A percentile compares a stretch with the other conserved stretches of the same genome.
Conservation (phyloP, 2,329 filamentous ascomycete genomes). For the Xylariaceae sp. region DNA sequence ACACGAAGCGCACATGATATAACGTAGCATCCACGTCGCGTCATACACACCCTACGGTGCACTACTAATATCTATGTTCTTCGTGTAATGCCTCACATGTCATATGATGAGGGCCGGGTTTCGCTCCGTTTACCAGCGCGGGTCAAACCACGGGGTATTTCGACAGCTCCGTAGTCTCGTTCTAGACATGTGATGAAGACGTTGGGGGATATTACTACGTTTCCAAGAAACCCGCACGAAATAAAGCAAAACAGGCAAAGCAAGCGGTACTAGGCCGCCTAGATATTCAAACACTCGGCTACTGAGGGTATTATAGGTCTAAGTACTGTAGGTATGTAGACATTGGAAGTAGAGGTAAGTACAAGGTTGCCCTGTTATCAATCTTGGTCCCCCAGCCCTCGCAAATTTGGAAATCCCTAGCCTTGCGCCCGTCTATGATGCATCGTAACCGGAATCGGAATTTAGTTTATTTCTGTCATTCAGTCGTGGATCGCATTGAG, state of each 20-base stretch:
- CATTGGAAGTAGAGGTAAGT: constrained; percentile 9
- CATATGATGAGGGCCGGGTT: too few species aligned
- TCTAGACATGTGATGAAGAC: too few species aligned
- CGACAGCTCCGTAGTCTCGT: too few species aligned
- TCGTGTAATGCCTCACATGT: too few species aligned
- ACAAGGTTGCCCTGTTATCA: constrained; percentile 20
- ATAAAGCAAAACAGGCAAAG: neutral
- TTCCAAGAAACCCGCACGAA: neutral
- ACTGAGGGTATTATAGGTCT: neutral
- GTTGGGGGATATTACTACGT: too few species aligned
- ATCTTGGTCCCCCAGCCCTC: constrained; percentile 11
- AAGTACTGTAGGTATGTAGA: neutral
- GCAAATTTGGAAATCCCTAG: neutral
- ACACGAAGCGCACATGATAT: too few species aligned
- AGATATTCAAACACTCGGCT: neutral
- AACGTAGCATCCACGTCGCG: too few species aligned
- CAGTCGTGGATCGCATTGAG: constrained; percentile 15
- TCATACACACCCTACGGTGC: too few species aligned
- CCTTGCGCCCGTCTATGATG: constrained; percentile 20
- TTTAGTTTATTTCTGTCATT: constrained; percentile 12
- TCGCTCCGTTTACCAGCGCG: too few species aligned
- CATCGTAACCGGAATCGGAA: constrained; percentile 12
- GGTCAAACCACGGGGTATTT: neutral
- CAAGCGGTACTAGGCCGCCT: constrained; percentile 2
- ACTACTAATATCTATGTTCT: too few species aligned